Evolutionary conservation across 345 rosid genomes (phyloP), one percentile per base, ranked within the genome.

Genomic region (Tarenaya hassleriana): DNA sequence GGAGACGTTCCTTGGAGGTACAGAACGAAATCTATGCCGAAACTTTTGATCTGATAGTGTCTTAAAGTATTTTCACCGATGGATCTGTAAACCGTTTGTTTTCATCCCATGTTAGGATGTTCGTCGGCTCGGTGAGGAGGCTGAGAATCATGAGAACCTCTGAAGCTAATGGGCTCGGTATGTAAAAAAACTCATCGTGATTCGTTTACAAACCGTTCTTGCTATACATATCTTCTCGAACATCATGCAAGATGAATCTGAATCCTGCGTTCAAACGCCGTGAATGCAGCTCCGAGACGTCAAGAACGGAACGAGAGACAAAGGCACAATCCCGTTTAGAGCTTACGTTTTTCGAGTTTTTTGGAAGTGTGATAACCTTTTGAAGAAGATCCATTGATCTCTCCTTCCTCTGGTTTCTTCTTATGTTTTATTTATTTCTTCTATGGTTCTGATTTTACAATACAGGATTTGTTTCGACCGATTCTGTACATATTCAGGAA

Each of bases 1-100:
- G 97, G 97, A 49, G 97, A 90, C 75, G 95, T 90, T 60, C 97
- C 97, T 19, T 90, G 97, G 97, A 69, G 88, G 96, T 90, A 77
- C 48, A 24, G n/a, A n/a, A n/a, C n/a, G n/a, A n/a, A n/a, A n/a
- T n/a, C n/a, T n/a, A n/a, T n/a, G n/a, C n/a, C n/a, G n/a, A n/a
- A n/a, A n/a, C n/a, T n/a, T n/a, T n/a, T n/a, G n/a, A n/a, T n/a
- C n/a, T n/a, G n/a, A n/a, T n/a, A n/a, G n/a, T n/a, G n/a, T n/a
- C n/a, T n/a, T n/a, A n/a, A n/a, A n/a, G n/a, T n/a, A n/a, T n/a
- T n/a, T n/a, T n/a, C n/a, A n/a, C n/a, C n/a, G n/a, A n/a, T n/a
- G n/a, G n/a, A n/a, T n/a, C n/a, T n/a, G n/a, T n/a, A n/a, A n/a
- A n/a, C n/a, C n/a, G n/a, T n/a, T n/a, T n/a, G n/a, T n/a, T n/a